Evolutionary conservation across 2,329 filamentous ascomycete species (phyloP), one percentile per base, ranked within the genome.

Genomic region (Shiraia sp.): DNA sequence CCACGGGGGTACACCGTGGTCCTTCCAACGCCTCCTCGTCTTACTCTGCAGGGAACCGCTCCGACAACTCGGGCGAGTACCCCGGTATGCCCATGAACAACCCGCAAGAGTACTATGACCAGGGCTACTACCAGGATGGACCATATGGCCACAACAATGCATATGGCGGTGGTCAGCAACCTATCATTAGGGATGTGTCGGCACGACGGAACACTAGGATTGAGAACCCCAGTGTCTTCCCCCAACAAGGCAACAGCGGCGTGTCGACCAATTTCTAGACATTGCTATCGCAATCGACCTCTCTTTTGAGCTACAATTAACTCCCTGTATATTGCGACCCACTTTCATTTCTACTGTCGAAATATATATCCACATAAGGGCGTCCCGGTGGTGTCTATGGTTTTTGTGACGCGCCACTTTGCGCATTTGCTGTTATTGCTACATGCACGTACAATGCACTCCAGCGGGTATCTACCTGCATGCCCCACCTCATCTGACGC

Each of bases 21-120:
- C 85, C 90, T 2, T 97, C 92, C 5, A 97, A 97, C 63, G 93
- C 93, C 5, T 99, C 93, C 0, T 97, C 93, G 0, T 91, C 89
- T 1, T 99, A 97, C 73, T 96, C 91, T 51, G 86, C 85, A 10
- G 87, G 83, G 6, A 85, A 83, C 31, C 82, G 82, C 45, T 96
- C 92, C 0, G 81, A 85, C 47, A 71, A 74, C 14, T 83, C 80
- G 10, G 77, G 76, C 14, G 80, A 83, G 30, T 75, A 74, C 40
- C 74, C 75, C 25, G 53, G 57, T 27, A 71, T 79, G 61, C 72
- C 73, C 13, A 66, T 58, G 3, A 69, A 72, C 47, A 72, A 75
- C 40, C 67, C 73, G 16, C 73, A 75, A 39, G 74, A 77, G 30
- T 79, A 78, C 61, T 79, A 80, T 54, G 72, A 77, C 23, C 45